A percentile compares a stretch with the other conserved stretches of the same genome.
phyloP scores from a whole-genome alignment of 208 protist genomes.

The Perkinsela sp. region DNA sequence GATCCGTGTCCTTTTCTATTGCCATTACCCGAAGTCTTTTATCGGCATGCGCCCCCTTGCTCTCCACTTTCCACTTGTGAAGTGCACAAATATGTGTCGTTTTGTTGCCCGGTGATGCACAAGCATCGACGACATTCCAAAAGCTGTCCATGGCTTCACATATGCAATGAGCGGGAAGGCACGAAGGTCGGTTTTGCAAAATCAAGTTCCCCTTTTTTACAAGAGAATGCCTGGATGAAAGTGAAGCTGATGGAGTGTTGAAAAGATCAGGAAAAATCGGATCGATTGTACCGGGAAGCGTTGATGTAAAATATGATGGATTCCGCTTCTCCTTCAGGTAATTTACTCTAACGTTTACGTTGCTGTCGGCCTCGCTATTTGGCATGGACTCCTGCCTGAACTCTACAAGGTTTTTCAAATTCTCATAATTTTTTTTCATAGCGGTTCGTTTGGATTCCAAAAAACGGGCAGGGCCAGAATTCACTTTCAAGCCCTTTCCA shows the following conservation, averaged over 20 bases:
- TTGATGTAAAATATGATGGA: neutral
- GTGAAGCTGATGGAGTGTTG: neutral
- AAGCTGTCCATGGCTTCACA: slow-evolving; percentile 24
- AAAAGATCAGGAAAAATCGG: neutral
- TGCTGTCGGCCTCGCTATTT: neutral
- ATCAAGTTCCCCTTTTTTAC: slow-evolving; percentile 48
- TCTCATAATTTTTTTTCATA: neutral
- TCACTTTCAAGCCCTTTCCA: slow-evolving; percentile 46
- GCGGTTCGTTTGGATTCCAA: neutral
- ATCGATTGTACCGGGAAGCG: neutral
- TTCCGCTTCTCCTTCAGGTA: neutral
- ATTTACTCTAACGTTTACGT: neutral
- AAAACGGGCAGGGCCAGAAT: slow-evolving; percentile 4
- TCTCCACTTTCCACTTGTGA: slow-evolving; percentile 12
- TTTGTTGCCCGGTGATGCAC: slow-evolving; percentile 67
- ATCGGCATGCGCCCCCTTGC: slow-evolving; percentile 2
- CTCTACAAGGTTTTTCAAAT: neutral
- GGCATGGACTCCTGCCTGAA: neutral
- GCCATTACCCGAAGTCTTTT: slow-evolving; percentile 41
- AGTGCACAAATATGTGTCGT: slow-evolving; percentile 52
- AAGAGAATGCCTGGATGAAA: slow-evolving; percentile 21
- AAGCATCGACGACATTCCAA: slow-evolving; percentile 49
- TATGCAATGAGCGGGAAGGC: slow-evolving; percentile 49
- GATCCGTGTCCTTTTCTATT: slow-evolving; percentile 35
- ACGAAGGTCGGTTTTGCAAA: slow-evolving; percentile 62